Base-by-base conservation (phyloP, 208 protist genomes). In the Wallacemonas rigidus region DNA sequence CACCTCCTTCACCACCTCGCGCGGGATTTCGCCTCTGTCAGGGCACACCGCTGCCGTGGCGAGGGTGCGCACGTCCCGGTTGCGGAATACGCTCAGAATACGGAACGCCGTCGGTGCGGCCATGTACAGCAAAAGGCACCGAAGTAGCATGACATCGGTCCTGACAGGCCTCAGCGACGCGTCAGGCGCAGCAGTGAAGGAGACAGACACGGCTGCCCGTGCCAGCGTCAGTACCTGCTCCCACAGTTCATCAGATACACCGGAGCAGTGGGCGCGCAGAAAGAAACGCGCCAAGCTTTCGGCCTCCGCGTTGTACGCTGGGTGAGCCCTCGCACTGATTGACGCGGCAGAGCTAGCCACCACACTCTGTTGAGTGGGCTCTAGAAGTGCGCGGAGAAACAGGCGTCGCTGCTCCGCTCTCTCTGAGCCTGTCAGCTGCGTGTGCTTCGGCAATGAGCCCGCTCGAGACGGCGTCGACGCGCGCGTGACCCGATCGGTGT, bases 1-100 rank as follows among this genome's bases (percentile, higher is more conserved):
- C 60, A 65, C 60, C n/a, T 50, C 60, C n/a, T 65, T 14, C 3
- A 48, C 60, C 60, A 65, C 60, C 7, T 44, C n/a, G n/a, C 41
- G 60, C 3, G 60, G 60, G 15, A 65, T 38, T 4, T 6, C 14
- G 15, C 60, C 60, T 41, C 41, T 65, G 43, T 65, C 60, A 9
- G 36, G n/a, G 43, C 60, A 65, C 11, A 65, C 60, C 7, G 60
- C 60, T 8, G 60, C 11, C 40, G 38, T 38, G 41, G 40, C 39
- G 11, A 65, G 50, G 41, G 60, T 65, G 36, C 60, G 60, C 6
- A 65, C 60, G 5, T 38, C 60, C 17, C 14, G 60, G 50, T 65
- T 65, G 60, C 60, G 60, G 17, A 65, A 65, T 7, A 41, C 26
- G 11, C 41, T 65, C 40, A 65, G n/a, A 14, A 65, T 38, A n/a